phyloP scores from a whole-genome alignment of 1,284 basidiomycete species.

The Tylopilus microsporus region DNA sequence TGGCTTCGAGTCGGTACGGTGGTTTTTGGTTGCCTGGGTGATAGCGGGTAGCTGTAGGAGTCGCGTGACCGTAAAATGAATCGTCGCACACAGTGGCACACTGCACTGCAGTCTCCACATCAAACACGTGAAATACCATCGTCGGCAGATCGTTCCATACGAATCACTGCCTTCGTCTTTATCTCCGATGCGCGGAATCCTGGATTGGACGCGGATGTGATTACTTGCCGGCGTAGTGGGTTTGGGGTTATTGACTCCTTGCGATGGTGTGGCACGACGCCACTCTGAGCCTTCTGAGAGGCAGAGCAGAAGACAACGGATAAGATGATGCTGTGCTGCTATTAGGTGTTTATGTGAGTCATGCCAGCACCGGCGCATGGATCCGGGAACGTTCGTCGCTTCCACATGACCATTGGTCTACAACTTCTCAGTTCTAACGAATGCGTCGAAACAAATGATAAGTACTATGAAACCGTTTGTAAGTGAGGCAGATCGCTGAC shows the following conservation, averaged over 20 bases:
- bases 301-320: neutral
- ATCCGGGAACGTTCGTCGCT: slow-evolving; percentile 20
- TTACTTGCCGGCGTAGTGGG: neutral
- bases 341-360: neutral
- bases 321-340: neutral
- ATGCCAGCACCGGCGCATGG: neutral
- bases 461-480: neutral
- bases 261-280: neutral
- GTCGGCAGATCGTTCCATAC: too few species aligned
- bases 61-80: slow-evolving; percentile 7
- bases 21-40: neutral
- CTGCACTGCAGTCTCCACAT: neutral
- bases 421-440: neutral
- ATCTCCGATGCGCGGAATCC: neutral
- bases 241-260: neutral
- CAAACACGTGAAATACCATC: neutral
- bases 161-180: neutral
- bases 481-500: too few species aligned
- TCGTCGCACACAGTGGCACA: neutral
- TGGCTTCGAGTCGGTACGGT: slow-evolving; percentile 2
- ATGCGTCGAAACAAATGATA: neutral
- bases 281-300: neutral
- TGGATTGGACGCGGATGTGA: neutral
- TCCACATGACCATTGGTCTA: neutral
- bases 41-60: neutral